A percentile compares a stretch with the other conserved stretches of the same genome.
Conservation (phyloP, 768 basidiomycete genomes). For the Tricholoma sp. region DNA sequence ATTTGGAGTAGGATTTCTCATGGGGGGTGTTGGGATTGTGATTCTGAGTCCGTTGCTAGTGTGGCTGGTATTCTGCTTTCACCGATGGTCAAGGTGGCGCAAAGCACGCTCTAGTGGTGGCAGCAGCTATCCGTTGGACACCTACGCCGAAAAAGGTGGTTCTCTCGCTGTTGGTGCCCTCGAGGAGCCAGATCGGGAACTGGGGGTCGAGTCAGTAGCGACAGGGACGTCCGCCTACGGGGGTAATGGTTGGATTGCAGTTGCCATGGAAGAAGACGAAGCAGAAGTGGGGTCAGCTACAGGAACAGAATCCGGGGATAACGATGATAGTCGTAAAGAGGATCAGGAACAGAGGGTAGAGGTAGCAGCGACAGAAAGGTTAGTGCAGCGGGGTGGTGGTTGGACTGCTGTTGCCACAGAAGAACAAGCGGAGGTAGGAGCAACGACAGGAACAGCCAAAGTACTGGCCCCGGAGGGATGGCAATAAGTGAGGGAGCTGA, state of each 20-base stretch:
- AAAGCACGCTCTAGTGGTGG: not conserved
- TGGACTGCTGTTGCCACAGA: not conserved
- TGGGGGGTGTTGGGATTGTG: not conserved
- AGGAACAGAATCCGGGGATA: not conserved
- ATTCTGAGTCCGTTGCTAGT: no score
- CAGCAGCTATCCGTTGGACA: not conserved
- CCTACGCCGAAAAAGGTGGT: not conserved
- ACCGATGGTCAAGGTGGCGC: not conserved
- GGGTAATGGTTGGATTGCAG: no score
- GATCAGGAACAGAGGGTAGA: not conserved
- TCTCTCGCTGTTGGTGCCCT: not conserved
- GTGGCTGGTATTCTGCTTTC: no score
- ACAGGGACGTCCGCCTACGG: no score
- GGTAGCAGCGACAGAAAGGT: not conserved
- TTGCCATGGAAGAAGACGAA: no score
- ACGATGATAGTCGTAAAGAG: no score
- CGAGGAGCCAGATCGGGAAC: no score
- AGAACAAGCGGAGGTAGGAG: not conserved
- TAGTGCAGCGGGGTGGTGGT: not conserved
- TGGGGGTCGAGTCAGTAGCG: no score
- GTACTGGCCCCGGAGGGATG: not conserved
- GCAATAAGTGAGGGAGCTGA: no score
- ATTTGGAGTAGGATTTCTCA: not conserved
- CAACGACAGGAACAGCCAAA: not conserved
- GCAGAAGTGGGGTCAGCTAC: no score